Conservation (phyloP, 371 early-diverging fungal genomes). For the Rhizopus arrhizus region DNA sequence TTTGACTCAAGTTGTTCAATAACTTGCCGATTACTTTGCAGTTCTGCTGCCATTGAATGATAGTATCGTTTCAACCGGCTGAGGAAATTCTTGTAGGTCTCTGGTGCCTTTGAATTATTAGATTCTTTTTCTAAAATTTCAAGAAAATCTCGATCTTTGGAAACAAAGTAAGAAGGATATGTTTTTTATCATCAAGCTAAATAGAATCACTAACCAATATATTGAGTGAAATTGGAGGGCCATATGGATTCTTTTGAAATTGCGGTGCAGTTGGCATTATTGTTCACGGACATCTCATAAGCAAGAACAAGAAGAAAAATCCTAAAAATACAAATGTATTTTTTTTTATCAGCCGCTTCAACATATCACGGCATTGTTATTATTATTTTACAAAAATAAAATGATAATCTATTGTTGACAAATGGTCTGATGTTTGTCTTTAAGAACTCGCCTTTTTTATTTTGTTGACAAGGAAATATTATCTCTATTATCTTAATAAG, state of each 20-base stretch:
- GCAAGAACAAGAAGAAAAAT: background rate
- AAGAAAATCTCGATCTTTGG: background rate
- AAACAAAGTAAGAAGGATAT: background rate
- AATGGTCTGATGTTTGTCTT: no score
- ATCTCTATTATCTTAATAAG: no score
- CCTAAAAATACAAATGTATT: no score
- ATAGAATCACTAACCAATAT: background rate
- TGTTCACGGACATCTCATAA: background rate
- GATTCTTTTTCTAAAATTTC: background rate
- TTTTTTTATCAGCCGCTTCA: no score
- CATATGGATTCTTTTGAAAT: background rate
- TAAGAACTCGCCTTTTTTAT: no score
- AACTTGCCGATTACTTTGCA: background rate
- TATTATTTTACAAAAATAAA: no score
- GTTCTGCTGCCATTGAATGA: background rate
- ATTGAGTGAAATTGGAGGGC: background rate
- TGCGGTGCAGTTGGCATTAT: no score
- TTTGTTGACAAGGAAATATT: no score
- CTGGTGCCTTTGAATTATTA: background rate
- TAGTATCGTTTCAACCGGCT: background rate
- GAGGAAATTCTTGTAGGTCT: background rate
- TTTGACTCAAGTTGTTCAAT: background rate
- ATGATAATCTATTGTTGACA: no score
- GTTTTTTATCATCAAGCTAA: background rate
- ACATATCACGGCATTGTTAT: no score